Evolutionary conservation across 2,329 filamentous ascomycete species (phyloP).

Genomic region (Epichloe brachyelytri): DNA sequence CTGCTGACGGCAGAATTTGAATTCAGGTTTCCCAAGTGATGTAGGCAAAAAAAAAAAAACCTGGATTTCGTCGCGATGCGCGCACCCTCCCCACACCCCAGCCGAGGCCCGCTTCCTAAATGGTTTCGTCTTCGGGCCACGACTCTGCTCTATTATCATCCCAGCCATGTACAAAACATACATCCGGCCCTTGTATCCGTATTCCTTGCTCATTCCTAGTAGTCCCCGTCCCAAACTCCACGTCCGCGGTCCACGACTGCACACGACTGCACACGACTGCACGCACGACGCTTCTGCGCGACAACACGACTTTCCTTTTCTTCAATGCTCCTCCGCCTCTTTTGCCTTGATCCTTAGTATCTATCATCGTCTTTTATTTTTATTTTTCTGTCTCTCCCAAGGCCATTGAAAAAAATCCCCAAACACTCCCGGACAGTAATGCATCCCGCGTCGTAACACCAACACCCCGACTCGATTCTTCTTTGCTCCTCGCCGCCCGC

Average conservation of each 20-base stretch:
- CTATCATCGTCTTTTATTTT: not conserved
- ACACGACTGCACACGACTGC: not conserved
- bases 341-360: not conserved
- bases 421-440: slow-evolving; percentile 4
- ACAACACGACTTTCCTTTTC: not conserved
- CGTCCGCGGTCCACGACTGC: slow-evolving; percentile 4
- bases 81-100: not conserved
- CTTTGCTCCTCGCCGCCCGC: not conserved
- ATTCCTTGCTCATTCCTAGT: slow-evolving; percentile 6
- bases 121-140: not conserved
- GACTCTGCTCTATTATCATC: not conserved
- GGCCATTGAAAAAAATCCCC: not conserved
- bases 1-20: too few species aligned
- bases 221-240: slow-evolving; percentile 1
- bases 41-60: too few species aligned
- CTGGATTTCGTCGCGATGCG: not conserved
- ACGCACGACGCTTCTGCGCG: slow-evolving; percentile 7
- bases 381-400: not conserved
- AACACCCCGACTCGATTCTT: not conserved
- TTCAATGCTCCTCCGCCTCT: not conserved
- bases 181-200: not conserved
- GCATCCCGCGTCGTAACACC: slow-evolving; percentile 6
- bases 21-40: not conserved
- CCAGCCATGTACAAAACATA: not conserved
- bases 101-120: slow-evolving; percentile 1